These are phyloP conservation scores for Sphaerulina vaccinii DNA, from an alignment of 2,329 filamentous ascomycete genomes.

Conservation along the genomic window DNA sequence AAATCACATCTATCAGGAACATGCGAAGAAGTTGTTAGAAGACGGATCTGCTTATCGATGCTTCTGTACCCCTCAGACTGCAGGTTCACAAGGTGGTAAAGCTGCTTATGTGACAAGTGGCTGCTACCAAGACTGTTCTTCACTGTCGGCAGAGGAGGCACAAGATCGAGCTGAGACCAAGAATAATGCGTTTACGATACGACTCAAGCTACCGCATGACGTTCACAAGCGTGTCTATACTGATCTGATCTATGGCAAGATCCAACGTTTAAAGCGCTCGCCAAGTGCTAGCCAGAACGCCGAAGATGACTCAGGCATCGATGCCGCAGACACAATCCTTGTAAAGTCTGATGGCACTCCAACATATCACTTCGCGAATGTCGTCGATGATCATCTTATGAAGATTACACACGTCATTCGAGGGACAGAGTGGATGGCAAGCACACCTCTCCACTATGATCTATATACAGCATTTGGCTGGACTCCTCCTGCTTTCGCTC, in stretches of 20 bases:
- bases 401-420: conserved; percentile 92
- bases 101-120: conserved; percentile 59
- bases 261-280: conserved; percentile 45
- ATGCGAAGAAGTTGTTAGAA: conserved; percentile 68
- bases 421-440: conserved; percentile 94
- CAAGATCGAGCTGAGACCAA: conserved; percentile 62
- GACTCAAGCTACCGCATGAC: conserved; percentile 64
- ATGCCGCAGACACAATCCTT: conserved; percentile 80
- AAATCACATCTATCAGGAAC: conserved; percentile 66
- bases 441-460: conserved; percentile 74
- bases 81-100: conserved; percentile 54
- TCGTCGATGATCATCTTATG: conserved; percentile 95
- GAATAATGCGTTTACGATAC: conserved; percentile 72
- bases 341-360: conserved; percentile 89
- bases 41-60: conserved; percentile 82
- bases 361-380: conserved; percentile 96
- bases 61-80: conserved; percentile 67
- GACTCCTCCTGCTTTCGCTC: conserved; percentile 49
- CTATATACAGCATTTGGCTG: conserved; percentile 52
- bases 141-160: conserved; percentile 65
- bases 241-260: conserved; percentile 76
- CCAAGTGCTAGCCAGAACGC: conserved; percentile 32
- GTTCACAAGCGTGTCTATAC: conserved; percentile 60
- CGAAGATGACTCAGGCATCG: conserved; percentile 39
- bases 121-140: conserved; percentile 72